Base-by-base conservation (phyloP, 1,284 basidiomycete genomes). In the Mixia osmundae region DNA sequence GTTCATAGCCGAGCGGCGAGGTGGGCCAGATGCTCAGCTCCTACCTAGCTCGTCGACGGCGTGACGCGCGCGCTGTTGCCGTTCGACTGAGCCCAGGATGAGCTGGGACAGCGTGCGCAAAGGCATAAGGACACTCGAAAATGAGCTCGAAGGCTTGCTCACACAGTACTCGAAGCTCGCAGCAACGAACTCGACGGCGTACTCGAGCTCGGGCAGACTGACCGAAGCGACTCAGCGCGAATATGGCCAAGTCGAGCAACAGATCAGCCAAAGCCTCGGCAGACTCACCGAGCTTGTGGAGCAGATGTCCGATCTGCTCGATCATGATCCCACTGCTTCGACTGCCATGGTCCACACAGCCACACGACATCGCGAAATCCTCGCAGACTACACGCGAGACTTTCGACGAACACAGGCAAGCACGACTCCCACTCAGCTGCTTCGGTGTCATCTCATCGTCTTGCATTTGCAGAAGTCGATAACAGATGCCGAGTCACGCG, bases 221-320 rank as follows among this genome's bases (percentile, higher is more conserved):
- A 39, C 37, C 21, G 36, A 12, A 22, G 29, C 16, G 40, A 37
- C 29, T 34, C 20, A 30, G 40, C 28, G 42, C 39, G 44, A 56
- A 44, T 43, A 45, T 40, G 51, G 52, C 19, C 48, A 53, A 12
- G 37, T 58, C 33, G 82, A 95, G 56, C 58, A 64, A 23, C 85
- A 94, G 53, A 63, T 94, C 22, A 78, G 82, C 35, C 76, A 77
- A 47, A 56, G 94, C 32, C 60, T 89, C n/a, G 70, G 71, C 47
- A 85, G 85, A 82, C 64, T 87, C 44, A 69, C 71, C 54, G 77
- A 83, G 57, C 73, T 72, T 2, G 75, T 83, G 45, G 75, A 79
- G 45, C 68, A 72, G 44, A 61, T 87, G 36, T 65, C 67, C 33
- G 58, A 60, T 8, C 58, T 80, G 25, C 66, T 78, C 28, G 69